Evolutionary conservation across 805 yeast genomes (phyloP), one percentile per base, ranked within the genome.

Genomic region (Torulaspora franciscae): DNA sequence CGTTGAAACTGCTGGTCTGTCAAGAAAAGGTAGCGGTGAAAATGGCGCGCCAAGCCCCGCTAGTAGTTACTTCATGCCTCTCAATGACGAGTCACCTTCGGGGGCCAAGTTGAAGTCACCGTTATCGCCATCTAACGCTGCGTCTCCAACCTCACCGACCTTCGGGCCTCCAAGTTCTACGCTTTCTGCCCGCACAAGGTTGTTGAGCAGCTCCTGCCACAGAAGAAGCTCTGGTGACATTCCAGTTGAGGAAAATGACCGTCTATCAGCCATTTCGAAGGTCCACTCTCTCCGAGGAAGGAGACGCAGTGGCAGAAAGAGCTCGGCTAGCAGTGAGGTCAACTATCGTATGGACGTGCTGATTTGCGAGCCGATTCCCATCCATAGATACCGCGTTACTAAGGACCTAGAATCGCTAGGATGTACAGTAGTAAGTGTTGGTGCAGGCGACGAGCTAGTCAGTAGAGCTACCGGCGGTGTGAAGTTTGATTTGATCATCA

Each of bases 311-410:
- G 62, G 58, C 11, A 51, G 64, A 7, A 56, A 51, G 37, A 60
- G 57, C 43, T 55, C 61, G 3, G 47, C 51, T 0, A 50, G 50
- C 26, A 50, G 49, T 24, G 59, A 52, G 11, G 42, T 60, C n/a
- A 46, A 54, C 4, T 58, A 54, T 36, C 54, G 59, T 29, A 63
- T 85, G 53, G 90, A 86, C 60, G 81, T 89, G 4, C 68, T 91
- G 37, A 70, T 88, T 10, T 89, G 96, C 64, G 96, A 88, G 56
- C 88, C 93, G 2, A 85, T 86, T 48, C 93, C 96, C 0, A 83
- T 83, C 45, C 81, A 86, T 53, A 67, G 95, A 39, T 85, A 77
- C 56, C 73, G 86, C 10, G 74, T 83, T 23, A 75, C 79, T 34
- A 77, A 74, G 47, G 73, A 81, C 49, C 68, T 91, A 46, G 86